These are phyloP conservation scores for Dothiorella sarmentorum DNA, from an alignment of 2,329 filamentous ascomycete genomes.

Conservation along the genomic window DNA sequence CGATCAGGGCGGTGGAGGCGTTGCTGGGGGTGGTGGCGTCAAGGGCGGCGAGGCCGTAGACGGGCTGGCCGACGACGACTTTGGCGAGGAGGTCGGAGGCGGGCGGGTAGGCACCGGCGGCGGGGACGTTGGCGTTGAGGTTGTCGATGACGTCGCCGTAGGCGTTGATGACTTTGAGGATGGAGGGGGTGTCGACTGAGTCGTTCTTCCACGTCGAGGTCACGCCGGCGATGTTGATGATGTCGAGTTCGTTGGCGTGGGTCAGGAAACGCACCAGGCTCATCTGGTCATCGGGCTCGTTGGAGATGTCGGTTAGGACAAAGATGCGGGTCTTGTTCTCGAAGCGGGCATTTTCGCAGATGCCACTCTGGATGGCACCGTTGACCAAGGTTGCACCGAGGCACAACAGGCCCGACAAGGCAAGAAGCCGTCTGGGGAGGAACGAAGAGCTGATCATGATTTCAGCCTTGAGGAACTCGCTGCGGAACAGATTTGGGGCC, in stretches of 20 bases:
- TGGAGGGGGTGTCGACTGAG: constrained; percentile 21
- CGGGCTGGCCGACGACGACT: constrained; percentile 33
- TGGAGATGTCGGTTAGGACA: constrained; percentile 24
- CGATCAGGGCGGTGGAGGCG: constrained; percentile 24
- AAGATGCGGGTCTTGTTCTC: constrained; percentile 20
- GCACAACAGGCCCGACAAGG: not conserved
- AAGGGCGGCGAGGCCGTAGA: constrained; percentile 38
- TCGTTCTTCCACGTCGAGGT: constrained; percentile 24
- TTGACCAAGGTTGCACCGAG: not conserved
- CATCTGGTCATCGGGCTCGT: constrained; percentile 25
- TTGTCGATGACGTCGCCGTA: constrained; percentile 38
- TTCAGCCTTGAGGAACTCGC: not conserved
- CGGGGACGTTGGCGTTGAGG: constrained; percentile 40
- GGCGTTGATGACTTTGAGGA: constrained; percentile 27
- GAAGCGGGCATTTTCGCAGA: constrained; percentile 3
- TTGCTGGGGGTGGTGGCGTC: constrained; percentile 22
- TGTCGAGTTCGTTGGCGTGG: constrained; percentile 24
- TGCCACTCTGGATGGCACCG: not conserved
- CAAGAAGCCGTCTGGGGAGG: not conserved
- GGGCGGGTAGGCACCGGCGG: constrained; percentile 24
- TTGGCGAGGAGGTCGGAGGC: constrained; percentile 21
- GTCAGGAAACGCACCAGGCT: constrained; percentile 23
- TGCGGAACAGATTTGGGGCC: not conserved
- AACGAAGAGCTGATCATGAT: not conserved
- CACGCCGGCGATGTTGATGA: constrained; percentile 22